phyloP scores from a whole-genome alignment of 805 yeast species.

The Candida tammaniensis region DNA sequence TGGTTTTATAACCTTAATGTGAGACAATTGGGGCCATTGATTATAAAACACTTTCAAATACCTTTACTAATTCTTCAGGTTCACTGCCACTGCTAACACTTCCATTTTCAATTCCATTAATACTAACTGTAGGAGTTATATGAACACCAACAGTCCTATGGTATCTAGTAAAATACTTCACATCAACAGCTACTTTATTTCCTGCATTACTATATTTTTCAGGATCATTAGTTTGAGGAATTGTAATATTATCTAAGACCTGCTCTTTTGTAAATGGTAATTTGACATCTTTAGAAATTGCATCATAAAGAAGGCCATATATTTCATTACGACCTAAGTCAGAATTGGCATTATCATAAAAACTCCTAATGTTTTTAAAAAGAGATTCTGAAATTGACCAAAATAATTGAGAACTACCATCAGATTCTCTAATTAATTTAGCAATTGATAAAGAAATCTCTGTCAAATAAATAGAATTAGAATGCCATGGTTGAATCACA shows the following conservation, averaged over 20 bases:
- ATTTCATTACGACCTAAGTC: constrained; percentile 55
- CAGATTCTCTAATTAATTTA: constrained; percentile 47
- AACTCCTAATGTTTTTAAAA: constrained; percentile 52
- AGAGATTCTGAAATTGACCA: constrained; percentile 53
- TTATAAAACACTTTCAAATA: constrained; percentile 29
- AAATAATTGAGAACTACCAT: constrained; percentile 17
- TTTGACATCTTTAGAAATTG: constrained; percentile 25
- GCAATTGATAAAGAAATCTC: constrained; percentile 74
- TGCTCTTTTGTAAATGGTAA: constrained; percentile 30
- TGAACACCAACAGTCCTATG: constrained; percentile 78
- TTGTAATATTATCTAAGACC: constrained; percentile 36
- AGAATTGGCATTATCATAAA: constrained; percentile 60
- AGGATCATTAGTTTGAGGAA: constrained; percentile 20
- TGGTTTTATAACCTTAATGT: too few relatives aligned
- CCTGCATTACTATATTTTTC: constrained; percentile 51
- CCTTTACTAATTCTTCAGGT: constrained; percentile 41
- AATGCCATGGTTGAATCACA: constrained; percentile 91
- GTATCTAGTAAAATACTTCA: constrained; percentile 71
- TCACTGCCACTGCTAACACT: constrained; percentile 62
- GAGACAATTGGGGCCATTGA: too few relatives aligned
- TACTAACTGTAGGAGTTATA: constrained; percentile 75
- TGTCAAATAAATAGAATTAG: constrained; percentile 62
- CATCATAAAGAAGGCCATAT: constrained; percentile 49
- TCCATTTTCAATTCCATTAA: constrained; percentile 63
- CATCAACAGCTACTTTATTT: constrained; percentile 54